These are phyloP conservation scores for Datisca glomerata DNA, from an alignment of 306 rosid genomes.

Conservation along the genomic window DNA sequence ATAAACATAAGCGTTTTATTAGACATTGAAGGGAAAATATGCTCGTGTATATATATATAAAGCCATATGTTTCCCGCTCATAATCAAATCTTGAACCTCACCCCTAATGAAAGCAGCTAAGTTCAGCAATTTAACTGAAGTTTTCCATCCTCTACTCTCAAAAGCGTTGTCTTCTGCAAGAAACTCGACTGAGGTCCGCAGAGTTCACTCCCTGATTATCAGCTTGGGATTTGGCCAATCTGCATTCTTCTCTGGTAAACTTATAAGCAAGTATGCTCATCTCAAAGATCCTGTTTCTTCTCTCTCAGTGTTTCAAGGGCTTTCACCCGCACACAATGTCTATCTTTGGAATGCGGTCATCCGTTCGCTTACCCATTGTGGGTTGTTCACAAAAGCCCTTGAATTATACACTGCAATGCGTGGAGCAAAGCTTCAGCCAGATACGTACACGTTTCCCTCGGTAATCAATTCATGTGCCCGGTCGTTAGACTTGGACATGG, in stretches of 20 bases:
- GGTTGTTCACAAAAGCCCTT: constrained; percentile 17
- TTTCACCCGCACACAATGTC: constrained; percentile 13
- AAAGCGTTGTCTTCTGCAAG: constrained; percentile 14
- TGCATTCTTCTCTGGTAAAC: constrained; percentile 20
- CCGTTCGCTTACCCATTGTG: constrained; percentile 18
- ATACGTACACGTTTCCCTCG: constrained; percentile 23
- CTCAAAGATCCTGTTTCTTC: constrained; percentile 19
- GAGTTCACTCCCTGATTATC: constrained; percentile 15
- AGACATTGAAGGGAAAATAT: too few relatives aligned
- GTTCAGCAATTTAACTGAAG: neutral
- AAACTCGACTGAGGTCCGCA: constrained; percentile 9
- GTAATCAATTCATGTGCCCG: constrained; percentile 27
- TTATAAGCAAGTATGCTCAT: constrained; percentile 22
- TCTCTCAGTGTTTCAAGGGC: constrained; percentile 15
- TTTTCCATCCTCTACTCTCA: constrained; percentile 5
- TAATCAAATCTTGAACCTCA: neutral
- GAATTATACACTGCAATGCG: constrained; percentile 19
- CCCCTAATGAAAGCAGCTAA: constrained; percentile 10
- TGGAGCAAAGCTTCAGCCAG: constrained; percentile 13
- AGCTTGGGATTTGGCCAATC: constrained; percentile 11
- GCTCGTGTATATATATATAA: too few relatives aligned
- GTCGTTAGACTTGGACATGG: constrained; percentile 13
- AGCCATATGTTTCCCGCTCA: constrained; percentile 2
- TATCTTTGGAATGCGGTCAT: constrained; percentile 26
- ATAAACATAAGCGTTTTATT: too few relatives aligned